Evolutionary conservation across 2,329 filamentous ascomycete genomes (phyloP).

Genomic region (Westerdykella sp.): DNA sequence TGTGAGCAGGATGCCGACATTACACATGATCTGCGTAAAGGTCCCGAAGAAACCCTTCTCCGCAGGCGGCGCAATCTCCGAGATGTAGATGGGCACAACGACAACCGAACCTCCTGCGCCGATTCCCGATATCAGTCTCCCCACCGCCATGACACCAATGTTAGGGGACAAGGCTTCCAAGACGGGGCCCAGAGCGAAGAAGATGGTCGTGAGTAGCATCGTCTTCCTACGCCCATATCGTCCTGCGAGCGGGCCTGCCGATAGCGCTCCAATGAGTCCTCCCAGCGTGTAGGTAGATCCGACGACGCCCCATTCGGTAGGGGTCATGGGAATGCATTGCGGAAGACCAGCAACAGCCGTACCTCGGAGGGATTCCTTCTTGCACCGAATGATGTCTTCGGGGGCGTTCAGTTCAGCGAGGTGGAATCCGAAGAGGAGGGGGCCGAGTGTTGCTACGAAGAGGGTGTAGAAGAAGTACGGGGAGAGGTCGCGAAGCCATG

Average conservation of each 20-base stretch:
- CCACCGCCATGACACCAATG: slow-evolving; percentile 62
- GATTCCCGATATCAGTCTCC: slow-evolving; percentile 72
- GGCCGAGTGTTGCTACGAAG: slow-evolving; percentile 71
- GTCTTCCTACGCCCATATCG: slow-evolving; percentile 66
- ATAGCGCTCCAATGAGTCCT: slow-evolving; percentile 75
- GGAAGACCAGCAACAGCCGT: slow-evolving; percentile 45
- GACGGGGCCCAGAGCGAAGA: slow-evolving; percentile 69
- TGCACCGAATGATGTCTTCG: slow-evolving; percentile 87
- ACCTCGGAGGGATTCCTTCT: slow-evolving; percentile 51
- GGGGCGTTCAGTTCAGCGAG: slow-evolving; percentile 92
- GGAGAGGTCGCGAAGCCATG: slow-evolving; percentile 52
- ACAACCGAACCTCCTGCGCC: slow-evolving; percentile 87
- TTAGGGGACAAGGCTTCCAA: slow-evolving; percentile 66
- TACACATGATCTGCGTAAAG: slow-evolving; percentile 90
- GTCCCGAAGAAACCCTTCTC: slow-evolving; percentile 71
- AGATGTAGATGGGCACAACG: slow-evolving; percentile 89
- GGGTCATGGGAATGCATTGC: slow-evolving; percentile 83
- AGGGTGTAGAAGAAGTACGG: slow-evolving; percentile 73
- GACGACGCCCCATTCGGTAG: slow-evolving; percentile 74
- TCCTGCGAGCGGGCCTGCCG: slow-evolving; percentile 72
- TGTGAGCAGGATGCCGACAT: slow-evolving; percentile 77
- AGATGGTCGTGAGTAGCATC: slow-evolving; percentile 69
- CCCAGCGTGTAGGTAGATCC: slow-evolving; percentile 89
- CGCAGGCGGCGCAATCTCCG: slow-evolving; percentile 69
- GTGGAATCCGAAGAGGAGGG: slow-evolving; percentile 92